Base-by-base conservation (phyloP, 345 rosid species). In the Crucihimalaya himalaica region DNA sequence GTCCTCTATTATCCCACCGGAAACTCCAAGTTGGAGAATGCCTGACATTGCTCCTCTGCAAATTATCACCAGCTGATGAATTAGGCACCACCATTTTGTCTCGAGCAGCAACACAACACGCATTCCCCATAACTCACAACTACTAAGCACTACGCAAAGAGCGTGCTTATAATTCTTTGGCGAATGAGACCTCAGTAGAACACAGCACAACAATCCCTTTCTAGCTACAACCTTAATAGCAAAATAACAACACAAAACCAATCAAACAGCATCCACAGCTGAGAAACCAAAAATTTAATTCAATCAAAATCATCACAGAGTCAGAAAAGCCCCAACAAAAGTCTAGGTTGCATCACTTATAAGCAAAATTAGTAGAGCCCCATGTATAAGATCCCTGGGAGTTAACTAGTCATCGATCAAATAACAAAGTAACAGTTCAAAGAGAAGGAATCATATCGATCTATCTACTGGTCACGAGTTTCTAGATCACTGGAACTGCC, bases 51-150 rank as follows among this genome's bases (percentile, higher is more conserved):
- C 84, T 87, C 81, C 94, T 84, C 70, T 80, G 91, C 61, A 88
- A 68, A 51, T 75, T 65, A 20, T 89, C 98, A 71, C 79, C 75
- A 72, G 86, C 84, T 14, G 88, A 75, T 72, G 81, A 87, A 83
- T 66, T 75, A 28, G 85, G 81, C 47, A 59, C 29, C 21, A 96
- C 94, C 72, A 79, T 86, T 83, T 86, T 92, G 67, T 96, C 99
- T 75, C 95, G 82, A 77, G 93, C 94, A 81, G 99, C 93, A 68
- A 96, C 90, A 81, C 99, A 96, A 71, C 98, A 96, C 66, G 94
- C 93, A 71, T 91, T 84, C 56, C 99, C 99, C 99, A 96, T 95
- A 59, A 61, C 52, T 55, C 18, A 0, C 11, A 66, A 23, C 27
- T 13, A 55, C 39, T 16, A 35, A 74, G 54, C 67, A 58, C 62